Evolutionary conservation across 108 stramenopile genomes (phyloP).

Genomic region (Mediolabrus comicus): DNA sequence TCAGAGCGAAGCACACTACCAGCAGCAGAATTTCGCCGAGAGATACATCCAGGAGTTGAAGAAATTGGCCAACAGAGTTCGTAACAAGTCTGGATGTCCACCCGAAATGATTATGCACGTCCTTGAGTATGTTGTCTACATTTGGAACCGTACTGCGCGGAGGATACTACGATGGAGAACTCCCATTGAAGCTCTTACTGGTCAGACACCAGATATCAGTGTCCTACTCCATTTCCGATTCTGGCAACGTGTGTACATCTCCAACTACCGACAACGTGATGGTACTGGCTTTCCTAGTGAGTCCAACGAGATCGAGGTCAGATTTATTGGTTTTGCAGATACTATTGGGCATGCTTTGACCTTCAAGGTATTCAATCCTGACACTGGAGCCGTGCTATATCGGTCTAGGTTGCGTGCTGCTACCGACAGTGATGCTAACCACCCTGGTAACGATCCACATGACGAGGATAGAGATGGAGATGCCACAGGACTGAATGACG

Average conservation of each 20-base stretch:
- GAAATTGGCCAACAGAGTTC: too few species aligned
- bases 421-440: neutral
- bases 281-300: neutral
- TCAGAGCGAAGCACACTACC: too few species aligned
- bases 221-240: neutral
- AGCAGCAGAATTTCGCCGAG: too few species aligned
- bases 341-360: conserved; percentile 41
- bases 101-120: too few species aligned
- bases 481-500: too few species aligned
- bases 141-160: neutral
- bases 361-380: conserved; percentile 14
- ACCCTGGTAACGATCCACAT: neutral
- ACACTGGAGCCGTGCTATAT: conserved; percentile 8
- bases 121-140: too few species aligned
- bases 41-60: too few species aligned
- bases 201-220: neutral
- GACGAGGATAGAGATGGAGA: neutral
- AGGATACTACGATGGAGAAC: neutral
- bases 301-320: neutral
- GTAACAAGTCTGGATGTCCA: too few species aligned
- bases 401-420: conserved; percentile 17
- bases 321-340: neutral
- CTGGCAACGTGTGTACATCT: neutral
- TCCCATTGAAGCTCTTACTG: neutral
- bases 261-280: neutral